Evolutionary conservation across 441 rosid species (phyloP).

Genomic region (Melastoma candidum): DNA sequence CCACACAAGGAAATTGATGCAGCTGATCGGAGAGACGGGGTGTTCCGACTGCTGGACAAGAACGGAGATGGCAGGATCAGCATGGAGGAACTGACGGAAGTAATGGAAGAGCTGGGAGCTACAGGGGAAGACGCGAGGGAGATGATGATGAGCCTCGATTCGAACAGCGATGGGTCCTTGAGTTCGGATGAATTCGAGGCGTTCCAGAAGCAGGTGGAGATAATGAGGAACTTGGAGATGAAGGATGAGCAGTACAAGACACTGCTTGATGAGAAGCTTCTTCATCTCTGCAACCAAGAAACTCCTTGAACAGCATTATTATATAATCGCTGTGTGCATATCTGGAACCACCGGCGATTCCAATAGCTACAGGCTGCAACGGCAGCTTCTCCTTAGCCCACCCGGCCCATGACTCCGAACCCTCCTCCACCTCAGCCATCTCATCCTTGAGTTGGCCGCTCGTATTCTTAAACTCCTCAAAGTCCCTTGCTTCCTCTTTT

Average conservation of each 20-base stretch:
- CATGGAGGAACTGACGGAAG: slow-evolving; percentile 83
- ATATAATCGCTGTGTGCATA: no score
- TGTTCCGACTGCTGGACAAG: slow-evolving; percentile 74
- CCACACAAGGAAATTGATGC: slow-evolving; percentile 30
- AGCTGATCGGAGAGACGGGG: slow-evolving; percentile 45
- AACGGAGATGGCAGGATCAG: slow-evolving; percentile 96
- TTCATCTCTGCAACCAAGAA: no score
- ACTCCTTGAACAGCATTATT: no score
- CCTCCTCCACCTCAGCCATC: slow-evolving; percentile 22
- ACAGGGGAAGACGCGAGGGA: slow-evolving; percentile 84
- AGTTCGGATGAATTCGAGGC: slow-evolving; percentile 82
- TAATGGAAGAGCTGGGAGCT: slow-evolving; percentile 97
- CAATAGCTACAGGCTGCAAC: no score
- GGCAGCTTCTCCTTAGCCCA: slow-evolving; percentile 63
- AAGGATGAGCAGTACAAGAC: slow-evolving; percentile 52
- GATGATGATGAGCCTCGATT: slow-evolving; percentile 94
- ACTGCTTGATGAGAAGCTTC: slow-evolving; percentile 4
- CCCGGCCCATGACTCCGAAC: slow-evolving; percentile 40
- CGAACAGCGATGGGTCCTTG: slow-evolving; percentile 89
- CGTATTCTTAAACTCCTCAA: slow-evolving; percentile 5
- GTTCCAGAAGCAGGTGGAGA: slow-evolving; percentile 56
- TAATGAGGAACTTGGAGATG: slow-evolving; percentile 29
- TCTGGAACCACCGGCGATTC: no score
- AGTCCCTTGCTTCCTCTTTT: slow-evolving; percentile 16
- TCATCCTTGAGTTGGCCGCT: not conserved